Conservation (phyloP, 345 rosid genomes). For the Euclidium syriacum region DNA sequence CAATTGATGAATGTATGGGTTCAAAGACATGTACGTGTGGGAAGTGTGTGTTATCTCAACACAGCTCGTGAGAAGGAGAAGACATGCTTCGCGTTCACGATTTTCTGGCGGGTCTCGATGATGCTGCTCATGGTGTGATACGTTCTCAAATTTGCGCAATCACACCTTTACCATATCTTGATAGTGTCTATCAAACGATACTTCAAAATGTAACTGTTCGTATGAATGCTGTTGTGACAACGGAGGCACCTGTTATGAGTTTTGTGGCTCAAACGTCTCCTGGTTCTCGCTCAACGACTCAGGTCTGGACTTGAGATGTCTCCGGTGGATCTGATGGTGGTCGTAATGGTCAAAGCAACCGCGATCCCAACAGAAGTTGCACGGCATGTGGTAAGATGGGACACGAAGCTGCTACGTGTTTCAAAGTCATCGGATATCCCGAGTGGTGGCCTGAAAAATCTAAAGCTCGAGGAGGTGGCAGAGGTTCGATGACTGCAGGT, state of each 20-base stretch:
- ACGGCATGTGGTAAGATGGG: background rate
- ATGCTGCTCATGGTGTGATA: background rate
- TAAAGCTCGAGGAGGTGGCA: no score
- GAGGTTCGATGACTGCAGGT: no score
- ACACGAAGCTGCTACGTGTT: background rate
- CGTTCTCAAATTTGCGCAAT: background rate
- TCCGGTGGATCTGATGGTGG: no score
- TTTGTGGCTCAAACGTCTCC: background rate
- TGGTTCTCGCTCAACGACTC: no score
- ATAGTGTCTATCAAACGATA: background rate
- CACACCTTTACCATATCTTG: background rate
- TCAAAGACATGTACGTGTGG: background rate
- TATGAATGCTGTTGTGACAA: background rate
- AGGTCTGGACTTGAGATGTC: no score
- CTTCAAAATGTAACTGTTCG: background rate
- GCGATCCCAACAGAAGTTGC: background rate
- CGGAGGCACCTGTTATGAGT: background rate
- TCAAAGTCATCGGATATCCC: background rate
- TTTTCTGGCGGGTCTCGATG: background rate
- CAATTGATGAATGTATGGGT: background rate
- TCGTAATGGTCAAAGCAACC: no score
- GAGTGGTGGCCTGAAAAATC: background rate
- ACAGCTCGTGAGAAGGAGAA: background rate
- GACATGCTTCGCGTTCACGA: background rate
- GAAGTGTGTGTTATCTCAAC: no score